Percentiles rank a stretch among this genome's conserved stretches.
Conservation (phyloP, 2,329 filamentous ascomycete species). For the Fusarium pseudograminearum region DNA sequence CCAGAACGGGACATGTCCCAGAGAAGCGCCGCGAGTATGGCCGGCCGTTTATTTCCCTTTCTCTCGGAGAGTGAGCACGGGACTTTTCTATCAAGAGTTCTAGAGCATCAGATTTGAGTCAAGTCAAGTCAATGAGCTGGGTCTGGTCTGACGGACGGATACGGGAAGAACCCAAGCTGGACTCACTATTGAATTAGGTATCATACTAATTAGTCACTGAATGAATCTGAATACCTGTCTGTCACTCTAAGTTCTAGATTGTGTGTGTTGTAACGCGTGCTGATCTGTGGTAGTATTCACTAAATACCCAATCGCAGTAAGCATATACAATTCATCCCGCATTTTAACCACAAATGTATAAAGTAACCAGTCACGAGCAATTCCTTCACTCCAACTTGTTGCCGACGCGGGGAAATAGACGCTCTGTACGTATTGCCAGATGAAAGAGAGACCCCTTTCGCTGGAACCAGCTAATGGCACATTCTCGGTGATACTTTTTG, state of each 20-base stretch:
- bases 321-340: constrained; percentile 6
- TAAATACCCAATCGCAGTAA: neutral
- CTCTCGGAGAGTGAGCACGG: constrained; percentile 7
- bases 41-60: constrained; percentile 45
- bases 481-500: constrained; percentile 53
- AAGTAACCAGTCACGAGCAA: constrained; percentile 13
- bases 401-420: constrained; percentile 41
- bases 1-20: constrained; percentile 15
- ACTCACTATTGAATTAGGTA: no score
- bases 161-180: constrained; percentile 24
- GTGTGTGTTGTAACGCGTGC: neutral
- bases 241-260: neutral
- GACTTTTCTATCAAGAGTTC: constrained; percentile 25
- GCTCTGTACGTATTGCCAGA: no score
- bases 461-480: constrained; percentile 41
- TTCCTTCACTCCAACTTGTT: constrained; percentile 19
- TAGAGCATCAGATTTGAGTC: constrained; percentile 10
- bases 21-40: constrained; percentile 55
- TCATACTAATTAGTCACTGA: neutral
- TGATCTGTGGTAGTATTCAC: constrained; percentile 1
- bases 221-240: neutral
- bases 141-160: neutral
- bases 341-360: neutral
- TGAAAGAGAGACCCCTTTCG: neutral
- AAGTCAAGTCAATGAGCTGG: neutral